Evolutionary conservation across 768 basidiomycete species (phyloP), one percentile per base, ranked within the genome.

Genomic region (Podaxis sp.): DNA sequence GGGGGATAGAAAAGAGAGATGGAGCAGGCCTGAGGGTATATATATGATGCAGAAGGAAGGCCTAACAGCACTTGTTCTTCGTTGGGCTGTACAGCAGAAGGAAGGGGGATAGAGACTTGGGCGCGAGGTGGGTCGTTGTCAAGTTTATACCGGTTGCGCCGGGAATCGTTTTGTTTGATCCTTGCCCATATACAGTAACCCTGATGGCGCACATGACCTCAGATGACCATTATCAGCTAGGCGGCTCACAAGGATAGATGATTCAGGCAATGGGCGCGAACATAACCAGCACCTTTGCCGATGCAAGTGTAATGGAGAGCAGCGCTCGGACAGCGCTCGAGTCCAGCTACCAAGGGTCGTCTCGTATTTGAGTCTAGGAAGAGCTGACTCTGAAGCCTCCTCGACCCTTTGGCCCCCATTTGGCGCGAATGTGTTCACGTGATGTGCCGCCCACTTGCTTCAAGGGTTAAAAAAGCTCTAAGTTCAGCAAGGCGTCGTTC

Each of bases 111-210:
- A 66, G 63, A 65, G 66, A 64, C 58, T 68, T 70, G 73, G 73
- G 74, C 73, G 70, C 71, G 66, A 65, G 71, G 70, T 70, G 66
- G 55, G 67, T 69, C 61, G 72, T 70, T 69, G 71, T 66, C 68
- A 73, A 69, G 75, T 75, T 74, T 78, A 74, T 76, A 68, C 76
- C 74, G 74, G 72, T 73, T 51, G 67, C 65, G 67, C 69, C 74
- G 76, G 75, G 71, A 76, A 73, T 75, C 66, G 62, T 44, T 66
- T 66, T 71, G 64, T 70, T 63, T 54, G 33, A 48, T 30, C 59
- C 38, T 36, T 64, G 44, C 48, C 58, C 38, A 60, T 51, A 61
- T 61, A 5, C 41, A 48, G 54, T 28, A 62, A 26, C n/a, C 57
- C 38, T 66, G 65, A 62, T 56, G 63, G 65, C 63, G 63, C 65